These are phyloP conservation scores for Leccinum incarnatum DNA, from an alignment of 768 basidiomycete genomes.

Conservation along the genomic window DNA sequence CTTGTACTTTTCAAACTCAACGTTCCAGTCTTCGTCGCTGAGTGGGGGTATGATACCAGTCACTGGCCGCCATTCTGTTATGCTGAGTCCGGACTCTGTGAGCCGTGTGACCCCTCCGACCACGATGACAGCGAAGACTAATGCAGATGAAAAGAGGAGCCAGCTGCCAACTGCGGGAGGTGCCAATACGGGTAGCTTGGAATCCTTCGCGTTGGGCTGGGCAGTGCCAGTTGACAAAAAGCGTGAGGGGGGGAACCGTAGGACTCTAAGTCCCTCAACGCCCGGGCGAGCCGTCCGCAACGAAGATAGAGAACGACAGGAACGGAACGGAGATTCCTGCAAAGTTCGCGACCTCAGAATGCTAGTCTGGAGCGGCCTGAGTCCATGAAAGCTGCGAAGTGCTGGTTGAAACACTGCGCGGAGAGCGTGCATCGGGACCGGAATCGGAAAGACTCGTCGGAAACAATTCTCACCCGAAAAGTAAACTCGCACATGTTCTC, in stretches of 20 bases:
- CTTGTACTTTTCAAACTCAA: slow-evolving; percentile 93
- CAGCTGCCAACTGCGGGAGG: slow-evolving; percentile 74
- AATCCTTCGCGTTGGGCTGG: slow-evolving; percentile 12
- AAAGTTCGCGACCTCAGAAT: slow-evolving; percentile 11
- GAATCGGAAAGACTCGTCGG: neutral
- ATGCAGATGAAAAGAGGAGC: slow-evolving; percentile 79
- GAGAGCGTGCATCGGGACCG: slow-evolving; percentile 20
- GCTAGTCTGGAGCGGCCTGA: neutral
- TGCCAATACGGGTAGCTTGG: slow-evolving; percentile 55
- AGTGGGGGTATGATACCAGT: slow-evolving; percentile 87
- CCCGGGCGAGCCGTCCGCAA: slow-evolving; percentile 1
- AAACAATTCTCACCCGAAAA: neutral
- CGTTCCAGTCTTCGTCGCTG: slow-evolving; percentile 70
- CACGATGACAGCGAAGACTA: slow-evolving; percentile 91
- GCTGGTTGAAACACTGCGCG: slow-evolving; percentile 19
- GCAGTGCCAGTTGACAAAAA: slow-evolving; percentile 39
- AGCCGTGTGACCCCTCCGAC: slow-evolving; percentile 96
- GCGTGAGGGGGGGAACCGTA: slow-evolving; percentile 31
- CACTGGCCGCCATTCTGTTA: slow-evolving; percentile 96
- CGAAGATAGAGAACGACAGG: slow-evolving; percentile 5
- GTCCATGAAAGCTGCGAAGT: slow-evolving; percentile 7
- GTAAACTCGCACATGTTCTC: slow-evolving; percentile 6
- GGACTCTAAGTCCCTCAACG: neutral
- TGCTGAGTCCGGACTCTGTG: slow-evolving; percentile 96
- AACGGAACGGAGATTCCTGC: neutral